These are phyloP conservation scores for Phytophthora agathidicida DNA, from an alignment of 352 stramenopile genomes.

Conservation along the genomic window DNA sequence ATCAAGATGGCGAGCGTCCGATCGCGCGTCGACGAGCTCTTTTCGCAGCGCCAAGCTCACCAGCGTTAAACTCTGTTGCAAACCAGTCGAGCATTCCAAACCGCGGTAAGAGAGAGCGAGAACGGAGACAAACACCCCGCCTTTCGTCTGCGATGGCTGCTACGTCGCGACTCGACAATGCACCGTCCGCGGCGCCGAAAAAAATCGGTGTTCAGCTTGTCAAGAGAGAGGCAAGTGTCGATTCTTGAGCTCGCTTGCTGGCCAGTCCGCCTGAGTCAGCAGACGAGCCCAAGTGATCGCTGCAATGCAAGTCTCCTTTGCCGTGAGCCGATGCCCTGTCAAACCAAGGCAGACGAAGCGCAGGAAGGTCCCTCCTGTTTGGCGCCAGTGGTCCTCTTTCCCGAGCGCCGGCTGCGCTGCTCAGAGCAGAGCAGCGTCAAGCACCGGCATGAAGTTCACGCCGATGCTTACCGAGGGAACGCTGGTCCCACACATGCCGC, in stretches of 20 bases:
- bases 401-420: slow-evolving; percentile 30
- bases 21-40: slow-evolving; percentile 13
- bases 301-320: slow-evolving; percentile 10
- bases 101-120: slow-evolving; percentile 21
- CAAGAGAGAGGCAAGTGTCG: slow-evolving; percentile 18
- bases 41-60: not conserved
- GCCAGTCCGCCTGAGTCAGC: slow-evolving; percentile 25
- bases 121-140: too few species aligned
- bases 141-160: slow-evolving; percentile 12
- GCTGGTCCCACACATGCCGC: slow-evolving; percentile 7
- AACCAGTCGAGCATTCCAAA: slow-evolving; percentile 12
- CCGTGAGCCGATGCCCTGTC: slow-evolving; percentile 1
- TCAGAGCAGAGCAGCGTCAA: slow-evolving; percentile 17
- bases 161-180: slow-evolving; percentile 24
- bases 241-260: slow-evolving; percentile 19
- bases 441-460: not conserved
- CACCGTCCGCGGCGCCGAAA: slow-evolving; percentile 16
- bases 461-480: slow-evolving; percentile 19
- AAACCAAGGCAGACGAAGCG: slow-evolving; percentile 26
- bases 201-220: slow-evolving; percentile 9
- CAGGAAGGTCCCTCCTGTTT: slow-evolving; percentile 30
- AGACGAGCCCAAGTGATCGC: slow-evolving; percentile 15
- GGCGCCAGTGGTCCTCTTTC: slow-evolving; percentile 23
- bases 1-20: slow-evolving; percentile 21
- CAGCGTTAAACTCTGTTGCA: slow-evolving; percentile 5